Evolutionary conservation across 768 basidiomycete genomes (phyloP).

Genomic region (Phylloporus sp.): DNA sequence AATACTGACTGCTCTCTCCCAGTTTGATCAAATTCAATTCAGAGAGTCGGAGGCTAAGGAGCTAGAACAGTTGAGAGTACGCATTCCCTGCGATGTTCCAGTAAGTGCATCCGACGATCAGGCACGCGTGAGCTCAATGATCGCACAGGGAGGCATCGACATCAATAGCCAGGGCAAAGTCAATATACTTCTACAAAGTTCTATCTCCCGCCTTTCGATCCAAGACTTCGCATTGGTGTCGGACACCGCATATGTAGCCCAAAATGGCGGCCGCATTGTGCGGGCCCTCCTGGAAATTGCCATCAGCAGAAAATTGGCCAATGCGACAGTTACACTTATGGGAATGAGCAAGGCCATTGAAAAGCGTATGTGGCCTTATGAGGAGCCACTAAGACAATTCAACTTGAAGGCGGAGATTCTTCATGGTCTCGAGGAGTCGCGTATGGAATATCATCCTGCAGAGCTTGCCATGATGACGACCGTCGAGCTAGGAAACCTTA

Average conservation of each 20-base stretch:
- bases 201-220: constrained; percentile 73
- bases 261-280: constrained; percentile 91
- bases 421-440: constrained; percentile 74
- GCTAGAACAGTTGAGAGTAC: constrained; percentile 63
- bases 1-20: not conserved
- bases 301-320: constrained; percentile 89
- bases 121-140: not conserved
- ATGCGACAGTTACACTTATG: constrained; percentile 72
- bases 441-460: constrained; percentile 71
- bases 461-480: constrained; percentile 70
- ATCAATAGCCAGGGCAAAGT: constrained; percentile 73
- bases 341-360: constrained; percentile 92
- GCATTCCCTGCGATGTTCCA: constrained; percentile 76
- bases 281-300: constrained; percentile 95
- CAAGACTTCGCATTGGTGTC: constrained; percentile 97
- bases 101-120: constrained; percentile 36
- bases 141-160: constrained; percentile 56
- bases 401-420: constrained; percentile 72
- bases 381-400: constrained; percentile 85
- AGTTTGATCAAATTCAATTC: constrained; percentile 95
- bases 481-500: constrained; percentile 66
- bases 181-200: constrained; percentile 90
- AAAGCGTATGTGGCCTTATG: constrained; percentile 91
- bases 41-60: constrained; percentile 88
- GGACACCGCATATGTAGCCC: constrained; percentile 89